A percentile compares a stretch with the other conserved stretches of the same genome.
These are phyloP conservation scores for Tilletiopsis washingtonensis DNA, from an alignment of 1,284 basidiomycete species.

Conservation along the genomic window DNA sequence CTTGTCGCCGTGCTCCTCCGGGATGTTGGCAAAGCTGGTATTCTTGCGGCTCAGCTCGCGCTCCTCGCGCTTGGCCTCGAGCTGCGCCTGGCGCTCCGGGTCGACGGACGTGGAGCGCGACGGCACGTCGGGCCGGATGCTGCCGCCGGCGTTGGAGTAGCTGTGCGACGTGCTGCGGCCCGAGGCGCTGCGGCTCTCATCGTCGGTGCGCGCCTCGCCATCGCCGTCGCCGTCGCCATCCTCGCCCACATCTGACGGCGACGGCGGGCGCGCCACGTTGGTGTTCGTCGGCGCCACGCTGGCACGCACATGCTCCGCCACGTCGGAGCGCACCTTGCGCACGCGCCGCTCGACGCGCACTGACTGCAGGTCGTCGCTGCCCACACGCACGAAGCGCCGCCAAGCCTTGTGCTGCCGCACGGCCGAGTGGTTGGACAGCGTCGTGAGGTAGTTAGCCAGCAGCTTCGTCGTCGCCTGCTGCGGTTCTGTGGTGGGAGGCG, in stretches of 20 bases:
- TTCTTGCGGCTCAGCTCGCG: slow-evolving; percentile 10
- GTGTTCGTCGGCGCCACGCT: slow-evolving; percentile 30
- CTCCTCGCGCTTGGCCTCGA: neutral
- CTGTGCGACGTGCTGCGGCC: slow-evolving; percentile 7
- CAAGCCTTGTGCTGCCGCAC: slow-evolving; percentile 63
- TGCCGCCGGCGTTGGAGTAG: neutral
- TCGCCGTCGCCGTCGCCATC: too few species aligned
- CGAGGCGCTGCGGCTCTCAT: slow-evolving; percentile 15
- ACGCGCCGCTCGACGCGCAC: slow-evolving; percentile 75
- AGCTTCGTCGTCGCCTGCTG: slow-evolving; percentile 24
- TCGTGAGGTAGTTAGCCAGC: slow-evolving; percentile 71
- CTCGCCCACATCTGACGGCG: slow-evolving; percentile 31
- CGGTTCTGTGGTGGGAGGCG: too few species aligned
- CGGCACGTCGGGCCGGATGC: slow-evolving; percentile 5
- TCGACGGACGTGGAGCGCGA: slow-evolving; percentile 16
- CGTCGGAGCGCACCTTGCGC: slow-evolving; percentile 71
- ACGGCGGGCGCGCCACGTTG: slow-evolving; percentile 20
- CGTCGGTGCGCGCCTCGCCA: slow-evolving; percentile 23
- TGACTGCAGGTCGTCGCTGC: slow-evolving; percentile 76
- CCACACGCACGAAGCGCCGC: slow-evolving; percentile 75
- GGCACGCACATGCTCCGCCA: slow-evolving; percentile 24
- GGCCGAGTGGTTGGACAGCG: slow-evolving; percentile 60
- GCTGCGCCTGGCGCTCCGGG: neutral
- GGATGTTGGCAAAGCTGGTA: slow-evolving; percentile 29
- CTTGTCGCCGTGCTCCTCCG: slow-evolving; percentile 18